Evolutionary conservation across 1,284 basidiomycete genomes (phyloP), one percentile per base, ranked within the genome.

Genomic region (Chondrostereum purpureum): DNA sequence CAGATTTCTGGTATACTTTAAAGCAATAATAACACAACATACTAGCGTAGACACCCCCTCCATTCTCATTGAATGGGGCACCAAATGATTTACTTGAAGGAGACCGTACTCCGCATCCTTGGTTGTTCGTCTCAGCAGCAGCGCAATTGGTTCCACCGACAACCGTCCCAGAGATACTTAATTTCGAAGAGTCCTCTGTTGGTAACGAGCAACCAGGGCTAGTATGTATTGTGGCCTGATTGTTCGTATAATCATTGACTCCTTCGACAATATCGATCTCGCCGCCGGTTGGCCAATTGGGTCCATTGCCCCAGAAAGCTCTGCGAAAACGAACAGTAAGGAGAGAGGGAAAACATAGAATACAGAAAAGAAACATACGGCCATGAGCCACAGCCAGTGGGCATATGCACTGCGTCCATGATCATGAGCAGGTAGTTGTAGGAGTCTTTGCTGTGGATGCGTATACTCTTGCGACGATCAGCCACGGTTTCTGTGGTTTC

Each of bases 371-470:
- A 39, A n/a, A 70, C 69, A 62, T 51, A 79, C 77, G 85, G 86
- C 85, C 91, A 93, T 6, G 82, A 84, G 33, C 83, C 91, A 62
- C 91, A 94, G 5, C 92, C 92, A 1, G 82, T 83, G 1, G 91
- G 91, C 84, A 93, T 92, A 63, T 94, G 91, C n/a, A 81, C 71
- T 11, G 88, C 76, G 61, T 93, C 89, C 70, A 92, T 74, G 47
- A 92, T 72, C 49, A 92, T 70, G 34, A 92, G 69, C 13, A 80
- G 88, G 37, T 78, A 75, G 38, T 74, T 83, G 59, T 78, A 88
- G 1, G 68, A 65, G 49, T 69, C 61, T 41, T 81, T 67, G 0
- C 84, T 83, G 44, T 80, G 79, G 44, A 94, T 83, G 46, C 91
- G 80, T 36, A 94, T 73, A 53, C 84, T 83, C 61, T 81, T 75